phyloP scores from a whole-genome alignment of 2,329 filamentous ascomycete species.

The Diaporthe citriasiana region DNA sequence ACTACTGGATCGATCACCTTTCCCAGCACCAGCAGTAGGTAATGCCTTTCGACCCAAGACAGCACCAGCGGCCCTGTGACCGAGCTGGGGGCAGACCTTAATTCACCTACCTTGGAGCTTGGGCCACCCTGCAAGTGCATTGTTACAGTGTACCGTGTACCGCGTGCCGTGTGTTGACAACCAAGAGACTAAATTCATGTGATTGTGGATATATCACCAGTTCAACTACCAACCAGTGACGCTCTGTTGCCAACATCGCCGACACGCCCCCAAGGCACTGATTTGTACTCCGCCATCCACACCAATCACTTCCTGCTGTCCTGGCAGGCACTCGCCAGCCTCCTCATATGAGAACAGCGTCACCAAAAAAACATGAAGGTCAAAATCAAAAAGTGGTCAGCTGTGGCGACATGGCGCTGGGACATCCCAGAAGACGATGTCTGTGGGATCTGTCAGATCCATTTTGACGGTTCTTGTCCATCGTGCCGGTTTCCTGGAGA shows the following conservation, averaged over 20 bases:
- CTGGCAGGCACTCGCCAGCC: not conserved
- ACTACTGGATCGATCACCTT: too few species aligned
- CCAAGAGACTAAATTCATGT: conserved; percentile 3
- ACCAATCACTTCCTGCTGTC: not conserved
- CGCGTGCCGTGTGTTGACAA: not conserved
- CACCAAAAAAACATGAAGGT: conserved; percentile 80
- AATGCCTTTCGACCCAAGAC: too few species aligned
- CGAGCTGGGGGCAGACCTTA: not conserved
- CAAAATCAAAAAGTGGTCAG: conserved; percentile 92
- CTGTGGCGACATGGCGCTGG: conserved; percentile 97
- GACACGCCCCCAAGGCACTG: not conserved
- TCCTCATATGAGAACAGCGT: conserved; percentile 4
- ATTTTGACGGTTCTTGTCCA: conserved; percentile 97
- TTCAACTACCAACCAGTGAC: not conserved
- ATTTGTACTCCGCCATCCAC: too few species aligned
- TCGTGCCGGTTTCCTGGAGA: conserved; percentile 98
- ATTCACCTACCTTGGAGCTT: not conserved
- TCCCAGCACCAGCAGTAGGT: too few species aligned
- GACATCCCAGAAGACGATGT: conserved; percentile 97
- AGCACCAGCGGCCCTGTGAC: not conserved
- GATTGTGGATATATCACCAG: conserved; percentile 25
- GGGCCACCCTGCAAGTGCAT: conserved; percentile 5
- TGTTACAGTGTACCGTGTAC: not conserved
- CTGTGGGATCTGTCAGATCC: conserved; percentile 97
- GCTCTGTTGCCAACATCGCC: not conserved